Conservation (phyloP, 441 rosid species). For the Adansonia rubrostipa region DNA sequence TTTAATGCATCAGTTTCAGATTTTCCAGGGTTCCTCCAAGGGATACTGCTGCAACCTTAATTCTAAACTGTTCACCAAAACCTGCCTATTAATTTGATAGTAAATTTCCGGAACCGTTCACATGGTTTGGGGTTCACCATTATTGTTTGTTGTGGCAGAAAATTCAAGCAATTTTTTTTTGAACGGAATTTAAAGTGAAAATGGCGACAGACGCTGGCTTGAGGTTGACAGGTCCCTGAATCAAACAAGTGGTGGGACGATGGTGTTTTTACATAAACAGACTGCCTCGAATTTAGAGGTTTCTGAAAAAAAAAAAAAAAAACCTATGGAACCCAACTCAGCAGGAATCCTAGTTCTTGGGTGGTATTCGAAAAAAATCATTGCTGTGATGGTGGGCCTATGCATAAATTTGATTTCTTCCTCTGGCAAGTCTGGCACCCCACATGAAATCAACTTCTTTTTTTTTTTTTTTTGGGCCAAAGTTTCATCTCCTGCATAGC, state of each 20-base stretch:
- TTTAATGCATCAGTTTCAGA: not conserved
- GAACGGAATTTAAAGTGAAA: not conserved
- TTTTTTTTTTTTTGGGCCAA: too few species aligned
- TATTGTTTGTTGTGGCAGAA: slow-evolving; percentile 19
- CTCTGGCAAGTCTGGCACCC: not conserved
- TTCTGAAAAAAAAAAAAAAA: not conserved
- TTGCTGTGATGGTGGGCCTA: slow-evolving; percentile 24
- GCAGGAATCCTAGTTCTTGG: slow-evolving; percentile 15
- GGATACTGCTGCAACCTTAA: not conserved
- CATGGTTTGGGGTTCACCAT: not conserved
- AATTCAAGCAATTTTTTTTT: not conserved
- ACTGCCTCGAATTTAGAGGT: not conserved
- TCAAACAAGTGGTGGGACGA: slow-evolving; percentile 13
- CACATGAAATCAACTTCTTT: not conserved
- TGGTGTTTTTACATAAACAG: not conserved
- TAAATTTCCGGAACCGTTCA: slow-evolving; percentile 2
- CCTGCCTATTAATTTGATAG: not conserved
- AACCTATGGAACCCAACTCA: slow-evolving; percentile 16
- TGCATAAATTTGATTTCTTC: not conserved
- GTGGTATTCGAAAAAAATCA: slow-evolving; percentile 3
- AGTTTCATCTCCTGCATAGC: not conserved
- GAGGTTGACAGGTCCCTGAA: slow-evolving; percentile 22
- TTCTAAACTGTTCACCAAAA: not conserved
- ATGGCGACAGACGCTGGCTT: slow-evolving; percentile 17
- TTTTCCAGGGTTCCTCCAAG: not conserved